phyloP scores from a whole-genome alignment of 176 grass and related monocot genomes.

The Oryza australiensis region DNA sequence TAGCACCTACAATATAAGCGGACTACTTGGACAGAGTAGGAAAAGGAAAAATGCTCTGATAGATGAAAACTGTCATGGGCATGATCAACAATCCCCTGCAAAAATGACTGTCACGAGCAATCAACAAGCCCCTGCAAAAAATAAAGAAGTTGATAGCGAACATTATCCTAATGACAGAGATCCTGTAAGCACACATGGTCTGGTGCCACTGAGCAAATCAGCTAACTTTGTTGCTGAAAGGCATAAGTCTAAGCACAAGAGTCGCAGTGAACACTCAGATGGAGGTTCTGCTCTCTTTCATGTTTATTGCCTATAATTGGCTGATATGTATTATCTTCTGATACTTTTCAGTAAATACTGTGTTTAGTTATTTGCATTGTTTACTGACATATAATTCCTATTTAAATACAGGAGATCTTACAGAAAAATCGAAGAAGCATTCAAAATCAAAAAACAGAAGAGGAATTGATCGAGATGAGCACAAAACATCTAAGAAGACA shows the following conservation, averaged over 20 bases:
- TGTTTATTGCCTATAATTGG: not conserved
- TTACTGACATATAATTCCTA: conserved; percentile 27
- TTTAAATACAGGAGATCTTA: conserved; percentile 47
- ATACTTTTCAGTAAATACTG: conserved; percentile 6
- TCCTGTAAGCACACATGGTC: conserved; percentile 41
- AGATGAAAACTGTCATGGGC: conserved; percentile 6
- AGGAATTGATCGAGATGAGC: conserved; percentile 53
- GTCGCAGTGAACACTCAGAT: conserved; percentile 43
- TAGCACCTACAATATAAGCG: conserved; percentile 30
- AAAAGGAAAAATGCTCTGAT: conserved; percentile 50
- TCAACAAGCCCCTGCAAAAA: conserved; percentile 24
- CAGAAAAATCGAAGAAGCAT: conserved; percentile 43
- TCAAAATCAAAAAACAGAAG: conserved; percentile 59
- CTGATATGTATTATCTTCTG: conserved; percentile 19
- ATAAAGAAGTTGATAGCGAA: conserved; percentile 33
- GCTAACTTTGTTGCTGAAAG: conserved; percentile 42
- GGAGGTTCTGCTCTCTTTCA: conserved; percentile 47
- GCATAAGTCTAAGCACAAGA: conserved; percentile 53
- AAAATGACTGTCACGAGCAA: conserved; percentile 30
- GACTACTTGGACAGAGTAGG: conserved; percentile 23
- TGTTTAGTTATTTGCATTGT: conserved; percentile 25
- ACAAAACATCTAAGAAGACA: conserved; percentile 56
- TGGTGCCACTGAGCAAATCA: conserved; percentile 39
- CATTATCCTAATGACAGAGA: conserved; percentile 27
- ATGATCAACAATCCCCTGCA: conserved; percentile 28